Evolutionary conservation across 2,329 filamentous ascomycete species (phyloP), one percentile per base, ranked within the genome.

Genomic region (Trichoderma arundinaceum): DNA sequence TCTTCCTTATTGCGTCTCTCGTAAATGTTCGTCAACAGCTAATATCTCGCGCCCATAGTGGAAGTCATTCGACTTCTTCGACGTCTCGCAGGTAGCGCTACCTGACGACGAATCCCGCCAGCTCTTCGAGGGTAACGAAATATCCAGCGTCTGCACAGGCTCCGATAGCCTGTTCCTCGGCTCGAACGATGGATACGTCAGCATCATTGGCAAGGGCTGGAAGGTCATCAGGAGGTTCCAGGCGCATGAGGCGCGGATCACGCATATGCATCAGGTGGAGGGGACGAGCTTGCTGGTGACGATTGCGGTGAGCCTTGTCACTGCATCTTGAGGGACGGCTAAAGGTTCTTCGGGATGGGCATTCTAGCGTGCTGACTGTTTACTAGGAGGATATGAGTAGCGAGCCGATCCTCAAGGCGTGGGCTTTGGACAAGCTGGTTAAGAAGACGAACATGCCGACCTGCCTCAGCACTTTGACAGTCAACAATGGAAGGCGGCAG

Each of bases 11-110:
- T 28, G 2, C 4, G 52, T 5, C 10, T 38, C 39, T 46, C 28
- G 15, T 48, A 22, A 32, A 38, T 19, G 8, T 17, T 58, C 17
- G 1, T 15, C 28, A n/a, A 19, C 35, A 56, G 35, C 49, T 61
- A 52, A 61, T 32, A 12, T 10, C 22, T 33, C 13, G 35, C 38
- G n/a, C 57, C 35, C 9, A 19, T 71, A 97, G 94, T 98, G 95
- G 94, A 97, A 97, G 91, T 90, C 91, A 72, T 99, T 99, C 83
- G 94, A 96, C 85, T 99, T 99, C 89, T 98, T 99, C 86, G 92
- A 97, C 80, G 92, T 96, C 78, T 88, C 88, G 76, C 90, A 91
- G 76, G 89, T 97, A 78, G 88, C 90, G 75, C 85, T 94, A 73
- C 86, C 86, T 72, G 90, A 96, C 77, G 90, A 90, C 74, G 92